These are phyloP conservation scores for Kuraishia borneana DNA, from an alignment of 805 yeast species.

Conservation along the genomic window DNA sequence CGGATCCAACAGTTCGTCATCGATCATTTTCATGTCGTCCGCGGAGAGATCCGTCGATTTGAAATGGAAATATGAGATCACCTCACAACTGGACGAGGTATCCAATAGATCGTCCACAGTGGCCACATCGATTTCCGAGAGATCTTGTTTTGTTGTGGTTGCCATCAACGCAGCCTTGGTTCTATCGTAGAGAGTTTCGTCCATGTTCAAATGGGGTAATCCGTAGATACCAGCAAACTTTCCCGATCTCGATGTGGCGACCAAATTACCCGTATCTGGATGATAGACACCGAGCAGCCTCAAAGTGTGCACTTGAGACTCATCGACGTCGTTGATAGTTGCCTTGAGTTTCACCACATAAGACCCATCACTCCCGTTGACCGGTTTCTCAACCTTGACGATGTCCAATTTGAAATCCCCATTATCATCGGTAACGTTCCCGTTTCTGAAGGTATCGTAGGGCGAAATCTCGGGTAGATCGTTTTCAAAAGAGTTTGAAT, in stretches of 20 bases:
- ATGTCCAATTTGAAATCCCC: slow-evolving; percentile 11
- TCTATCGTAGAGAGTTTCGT: slow-evolving; percentile 28
- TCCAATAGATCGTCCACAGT: slow-evolving; percentile 24
- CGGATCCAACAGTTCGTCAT: slow-evolving; percentile 62
- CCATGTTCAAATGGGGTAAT: slow-evolving; percentile 42
- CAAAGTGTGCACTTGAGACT: slow-evolving; percentile 36
- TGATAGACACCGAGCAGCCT: slow-evolving; percentile 54
- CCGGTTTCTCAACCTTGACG: slow-evolving; percentile 1
- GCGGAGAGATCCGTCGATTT: slow-evolving; percentile 44
- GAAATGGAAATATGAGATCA: slow-evolving; percentile 54
- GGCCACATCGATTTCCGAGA: slow-evolving; percentile 26
- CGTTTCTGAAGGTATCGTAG: slow-evolving; percentile 2
- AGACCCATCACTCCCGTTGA: slow-evolving; percentile 19
- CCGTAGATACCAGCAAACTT: slow-evolving; percentile 54
- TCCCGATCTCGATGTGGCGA: slow-evolving; percentile 49
- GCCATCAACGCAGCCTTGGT: slow-evolving; percentile 33
- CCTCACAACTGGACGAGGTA: slow-evolving; percentile 50
- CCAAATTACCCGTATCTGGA: slow-evolving; percentile 50
- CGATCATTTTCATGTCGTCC: slow-evolving; percentile 48
- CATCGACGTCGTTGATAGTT: slow-evolving; percentile 29
- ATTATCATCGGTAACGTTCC: slow-evolving; percentile 11
- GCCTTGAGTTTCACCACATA: slow-evolving; percentile 20
- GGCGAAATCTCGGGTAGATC: not conserved
- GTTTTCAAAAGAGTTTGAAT: not conserved
- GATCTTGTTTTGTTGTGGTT: slow-evolving; percentile 29